These are phyloP conservation scores for Debaryomyces maramus DNA, from an alignment of 805 yeast genomes.

Conservation along the genomic window DNA sequence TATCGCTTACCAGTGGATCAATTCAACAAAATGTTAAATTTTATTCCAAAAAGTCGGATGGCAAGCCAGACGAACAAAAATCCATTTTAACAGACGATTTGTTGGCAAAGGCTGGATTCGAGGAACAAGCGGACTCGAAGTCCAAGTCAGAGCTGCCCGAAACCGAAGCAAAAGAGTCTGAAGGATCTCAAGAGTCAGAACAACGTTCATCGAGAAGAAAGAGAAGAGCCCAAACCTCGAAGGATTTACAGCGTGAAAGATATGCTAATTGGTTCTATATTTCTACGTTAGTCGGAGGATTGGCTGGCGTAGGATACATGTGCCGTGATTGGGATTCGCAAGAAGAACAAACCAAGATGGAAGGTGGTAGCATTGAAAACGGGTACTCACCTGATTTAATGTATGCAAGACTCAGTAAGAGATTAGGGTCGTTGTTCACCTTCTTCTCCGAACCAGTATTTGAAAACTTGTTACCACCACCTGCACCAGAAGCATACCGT, in stretches of 20 bases:
- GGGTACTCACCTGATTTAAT: slow-evolving; percentile 69
- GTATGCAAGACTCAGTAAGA: slow-evolving; percentile 65
- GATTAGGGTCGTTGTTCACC: slow-evolving; percentile 73
- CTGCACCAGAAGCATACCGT: slow-evolving; percentile 86
- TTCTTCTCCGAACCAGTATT: slow-evolving; percentile 92
- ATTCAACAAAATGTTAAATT: slow-evolving; percentile 4
- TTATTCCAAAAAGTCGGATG: slow-evolving; percentile 8
- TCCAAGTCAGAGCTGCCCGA: slow-evolving; percentile 16
- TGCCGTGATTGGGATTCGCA: slow-evolving; percentile 83
- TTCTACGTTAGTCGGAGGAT: slow-evolving; percentile 51
- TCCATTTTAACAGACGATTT: slow-evolving; percentile 78
- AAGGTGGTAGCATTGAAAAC: slow-evolving; percentile 54
- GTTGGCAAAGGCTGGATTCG: slow-evolving; percentile 82
- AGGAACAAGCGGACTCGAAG: slow-evolving; percentile 32
- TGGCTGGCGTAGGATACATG: slow-evolving; percentile 61
- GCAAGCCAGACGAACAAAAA: slow-evolving; percentile 25
- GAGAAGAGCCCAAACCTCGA: slow-evolving; percentile 59
- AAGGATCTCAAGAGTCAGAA: slow-evolving; percentile 11
- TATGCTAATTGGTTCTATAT: slow-evolving; percentile 75
- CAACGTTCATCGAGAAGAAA: slow-evolving; percentile 32
- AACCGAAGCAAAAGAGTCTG: slow-evolving; percentile 10
- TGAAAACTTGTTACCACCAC: slow-evolving; percentile 90
- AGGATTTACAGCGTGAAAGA: slow-evolving; percentile 80
- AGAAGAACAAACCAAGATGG: slow-evolving; percentile 58
- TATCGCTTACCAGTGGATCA: not conserved